These are phyloP conservation scores for Ensete glaucum DNA, from an alignment of 176 grass and related monocot genomes.

Conservation along the genomic window DNA sequence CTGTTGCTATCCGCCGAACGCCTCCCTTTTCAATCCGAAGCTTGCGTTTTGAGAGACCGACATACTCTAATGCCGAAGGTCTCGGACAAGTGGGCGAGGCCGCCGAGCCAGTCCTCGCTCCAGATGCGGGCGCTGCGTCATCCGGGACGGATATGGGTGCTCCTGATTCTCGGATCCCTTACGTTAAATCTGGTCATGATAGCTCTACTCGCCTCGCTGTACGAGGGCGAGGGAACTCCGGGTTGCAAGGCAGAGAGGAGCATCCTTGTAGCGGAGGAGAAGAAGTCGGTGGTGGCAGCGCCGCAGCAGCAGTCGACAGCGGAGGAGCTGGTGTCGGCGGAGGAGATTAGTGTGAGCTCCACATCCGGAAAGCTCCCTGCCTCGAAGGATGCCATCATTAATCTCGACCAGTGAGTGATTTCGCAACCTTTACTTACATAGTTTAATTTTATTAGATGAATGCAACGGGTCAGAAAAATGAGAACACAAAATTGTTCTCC, in stretches of 20 bases:
- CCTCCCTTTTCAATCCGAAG: too few species aligned
- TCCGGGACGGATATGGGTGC: background rate
- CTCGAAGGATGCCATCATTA: constrained; percentile 34
- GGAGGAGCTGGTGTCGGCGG: background rate
- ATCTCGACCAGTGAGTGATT: constrained; percentile 56
- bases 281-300: background rate
- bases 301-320: background rate
- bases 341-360: constrained; percentile 16
- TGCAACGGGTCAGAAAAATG: background rate
- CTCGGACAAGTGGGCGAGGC: too few species aligned
- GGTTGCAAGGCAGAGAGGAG: background rate
- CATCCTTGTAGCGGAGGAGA: background rate
- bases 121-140: too few species aligned
- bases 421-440: background rate
- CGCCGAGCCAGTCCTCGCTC: too few species aligned
- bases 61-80: too few species aligned
- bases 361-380: constrained; percentile 28
- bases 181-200: background rate
- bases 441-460: background rate
- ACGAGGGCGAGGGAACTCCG: background rate
- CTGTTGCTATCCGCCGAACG: too few species aligned
- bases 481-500: background rate
- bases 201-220: background rate
- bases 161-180: background rate
- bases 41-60: too few species aligned